phyloP scores from a whole-genome alignment of 106 monocot species.

The Posidonia australis region DNA sequence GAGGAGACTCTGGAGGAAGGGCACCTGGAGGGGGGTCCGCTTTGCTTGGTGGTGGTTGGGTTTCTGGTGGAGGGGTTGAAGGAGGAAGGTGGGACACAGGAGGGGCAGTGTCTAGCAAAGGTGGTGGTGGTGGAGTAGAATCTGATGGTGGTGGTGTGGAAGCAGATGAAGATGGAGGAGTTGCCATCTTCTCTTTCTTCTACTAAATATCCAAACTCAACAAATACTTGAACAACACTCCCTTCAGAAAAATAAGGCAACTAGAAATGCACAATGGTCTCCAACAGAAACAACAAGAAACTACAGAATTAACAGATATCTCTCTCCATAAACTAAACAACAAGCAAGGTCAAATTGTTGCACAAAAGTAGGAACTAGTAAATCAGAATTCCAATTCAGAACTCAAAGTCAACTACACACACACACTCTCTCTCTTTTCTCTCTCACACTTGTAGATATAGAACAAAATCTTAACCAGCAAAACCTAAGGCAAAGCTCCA shows the following conservation, averaged over 20 bases:
- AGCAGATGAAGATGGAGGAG: constrained; percentile 11
- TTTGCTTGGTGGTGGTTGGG: background rate
- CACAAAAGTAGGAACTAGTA: too few species aligned
- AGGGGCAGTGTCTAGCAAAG: background rate
- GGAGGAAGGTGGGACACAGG: background rate
- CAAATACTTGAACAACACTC: background rate
- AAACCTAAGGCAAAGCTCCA: background rate
- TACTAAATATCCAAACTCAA: background rate
- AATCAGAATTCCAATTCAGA: too few species aligned
- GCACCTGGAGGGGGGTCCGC: background rate
- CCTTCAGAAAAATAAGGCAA: background rate
- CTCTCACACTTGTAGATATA: too few species aligned
- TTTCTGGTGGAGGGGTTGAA: constrained; percentile 4
- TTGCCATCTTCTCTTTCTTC: constrained; percentile 11
- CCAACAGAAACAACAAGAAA: background rate
- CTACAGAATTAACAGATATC: background rate
- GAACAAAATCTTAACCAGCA: too few species aligned
- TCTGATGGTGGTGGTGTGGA: constrained; percentile 7
- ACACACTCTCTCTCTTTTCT: too few species aligned
- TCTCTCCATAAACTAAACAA: background rate
- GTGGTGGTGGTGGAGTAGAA: constrained; percentile 13
- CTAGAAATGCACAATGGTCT: background rate
- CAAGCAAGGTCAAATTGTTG: too few species aligned
- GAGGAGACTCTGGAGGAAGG: background rate
- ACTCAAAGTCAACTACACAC: too few species aligned